Conservation (phyloP, 2,329 filamentous ascomycete genomes). For the Neocatenulostroma microsporum region DNA sequence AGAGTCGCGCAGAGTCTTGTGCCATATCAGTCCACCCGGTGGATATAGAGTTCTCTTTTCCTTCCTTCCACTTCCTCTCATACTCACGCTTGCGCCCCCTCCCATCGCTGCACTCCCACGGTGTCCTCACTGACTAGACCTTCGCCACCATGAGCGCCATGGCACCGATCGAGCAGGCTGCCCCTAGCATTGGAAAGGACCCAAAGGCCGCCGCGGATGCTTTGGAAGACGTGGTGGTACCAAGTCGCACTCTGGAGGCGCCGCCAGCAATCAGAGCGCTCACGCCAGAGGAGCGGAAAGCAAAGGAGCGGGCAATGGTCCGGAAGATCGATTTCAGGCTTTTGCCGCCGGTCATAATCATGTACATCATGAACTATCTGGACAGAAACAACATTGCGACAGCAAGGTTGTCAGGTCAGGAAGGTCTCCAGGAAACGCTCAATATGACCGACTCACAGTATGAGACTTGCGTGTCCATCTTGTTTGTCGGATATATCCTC, state of each 20-base stretch:
- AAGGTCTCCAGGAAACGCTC: too few species aligned
- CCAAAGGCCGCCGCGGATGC: constrained; percentile 13
- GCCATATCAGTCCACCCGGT: too few species aligned
- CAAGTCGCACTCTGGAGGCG: too few species aligned
- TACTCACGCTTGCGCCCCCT: too few species aligned
- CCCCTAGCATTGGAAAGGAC: constrained; percentile 9
- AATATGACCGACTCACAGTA: constrained; percentile 52
- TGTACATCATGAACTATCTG: constrained; percentile 43
- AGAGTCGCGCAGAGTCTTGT: too few species aligned
- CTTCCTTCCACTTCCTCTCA: too few species aligned
- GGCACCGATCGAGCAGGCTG: constrained; percentile 13
- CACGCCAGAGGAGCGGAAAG: constrained; percentile 9
- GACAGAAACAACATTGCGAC: constrained; percentile 54
- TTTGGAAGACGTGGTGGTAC: too few species aligned
- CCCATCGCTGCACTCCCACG: too few species aligned
- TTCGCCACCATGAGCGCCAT: constrained; percentile 12
- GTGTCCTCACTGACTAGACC: neutral
- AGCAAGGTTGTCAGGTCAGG: constrained; percentile 56
- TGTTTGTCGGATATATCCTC: constrained; percentile 50
- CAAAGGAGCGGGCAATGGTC: too few species aligned
- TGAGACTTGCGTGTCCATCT: constrained; percentile 50
- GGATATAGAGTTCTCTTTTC: too few species aligned
- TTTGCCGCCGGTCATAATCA: constrained; percentile 43
- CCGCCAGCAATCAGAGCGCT: too few species aligned
- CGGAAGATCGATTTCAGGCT: constrained; percentile 37